Evolutionary conservation across 2,329 filamentous ascomycete species (phyloP), one percentile per base, ranked within the genome.

Genomic region (Xylaria sp.): DNA sequence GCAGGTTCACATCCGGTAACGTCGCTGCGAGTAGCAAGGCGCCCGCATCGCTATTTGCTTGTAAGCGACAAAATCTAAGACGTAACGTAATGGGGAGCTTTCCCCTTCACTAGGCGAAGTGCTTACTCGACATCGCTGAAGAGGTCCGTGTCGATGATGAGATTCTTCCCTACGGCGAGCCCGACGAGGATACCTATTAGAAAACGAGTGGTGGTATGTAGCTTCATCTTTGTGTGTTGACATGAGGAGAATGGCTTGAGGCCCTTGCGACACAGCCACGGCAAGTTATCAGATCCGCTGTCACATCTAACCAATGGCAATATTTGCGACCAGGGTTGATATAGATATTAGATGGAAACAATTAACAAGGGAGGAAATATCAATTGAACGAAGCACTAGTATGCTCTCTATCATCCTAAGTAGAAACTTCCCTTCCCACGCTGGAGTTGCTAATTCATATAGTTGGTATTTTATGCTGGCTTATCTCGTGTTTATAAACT

Each of bases 101-200:
- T 21, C 14, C 24, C 21, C 39, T 14, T 42, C 12, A 9, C 36
- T 9, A 39, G 17, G 14, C 3, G 21, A 8, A 47, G 11, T 27
- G 21, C 77, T 71, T 76, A 83, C 81, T 84, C 83, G 45, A 84
- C 82, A 61, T 85, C 83, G 42, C 80, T 82, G 71, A 82, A 83
- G 11, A 85, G 74, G 65, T 85, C 83, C 0, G 83, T 84, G 72
- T 85, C 83, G 27, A 85, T 78, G 56, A 85, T 81, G 36, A 85
- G 74, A 36, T 80, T 81, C 64, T 80, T 82, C 36, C 62, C 65
- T 4, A 6, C 39, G n/a, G 50, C 54, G 32, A 65, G 9, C 8
- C 64, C 63, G 14, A 63, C 32, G 14, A 34, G 19, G 19, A 24
- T 57, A 21, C 27, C 50, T 19, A 19, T n/a, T 19, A 66, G 45